Evolutionary conservation across 2,329 filamentous ascomycete species (phyloP), one percentile per base, ranked within the genome.

Genomic region (Xylaria sp.): DNA sequence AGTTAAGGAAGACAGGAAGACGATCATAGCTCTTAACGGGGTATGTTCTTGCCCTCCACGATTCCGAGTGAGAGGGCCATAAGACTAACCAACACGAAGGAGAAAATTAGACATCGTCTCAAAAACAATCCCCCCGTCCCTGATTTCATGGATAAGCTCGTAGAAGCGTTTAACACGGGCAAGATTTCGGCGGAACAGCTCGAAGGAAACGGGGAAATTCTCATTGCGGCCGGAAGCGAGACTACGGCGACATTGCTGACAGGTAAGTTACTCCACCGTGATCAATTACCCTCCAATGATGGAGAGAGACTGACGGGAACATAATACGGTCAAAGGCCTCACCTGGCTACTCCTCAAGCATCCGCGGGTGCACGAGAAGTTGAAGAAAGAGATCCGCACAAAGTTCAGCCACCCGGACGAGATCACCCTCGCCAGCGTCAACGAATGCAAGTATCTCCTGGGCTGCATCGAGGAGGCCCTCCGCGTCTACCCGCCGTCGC

Each of bases 401-500:
- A 39, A 6, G 0, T 81, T 81, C 62, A 56, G 67, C 1, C 67
- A 36, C 0, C 72, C 77, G 33, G 72, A 77, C 0, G 77, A 81
- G 6, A 81, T 83, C 56, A 76, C 71, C 15, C 65, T 79, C n/a
- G 63, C 67, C 6, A 72, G 72, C 17, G 70, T 77, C 6, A 70
- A 70, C 51, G 64, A 70, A 5, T 71, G 81, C 0, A 61, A 68
- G 44, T 83, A 82, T 61, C 72, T 82, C 49, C 64, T 75, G 5
- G 81, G 79, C 2, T 75, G 73, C 57, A 71, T 82, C 13, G 74
- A 81, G 13, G 81, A 83, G 68, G 74, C 72, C 7, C 65, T 83
- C 29, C 76, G 81, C 13, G 70, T 81, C 45, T 82, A 80, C 63
- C 79, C 80, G 10, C 69, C 68, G 0, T 66, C 68, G 13, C 56